Percentiles rank a stretch among this genome's conserved stretches.
Evolutionary conservation across 164 flowering plant genomes (phyloP).

Genomic region (Liriodendron chinense): DNA sequence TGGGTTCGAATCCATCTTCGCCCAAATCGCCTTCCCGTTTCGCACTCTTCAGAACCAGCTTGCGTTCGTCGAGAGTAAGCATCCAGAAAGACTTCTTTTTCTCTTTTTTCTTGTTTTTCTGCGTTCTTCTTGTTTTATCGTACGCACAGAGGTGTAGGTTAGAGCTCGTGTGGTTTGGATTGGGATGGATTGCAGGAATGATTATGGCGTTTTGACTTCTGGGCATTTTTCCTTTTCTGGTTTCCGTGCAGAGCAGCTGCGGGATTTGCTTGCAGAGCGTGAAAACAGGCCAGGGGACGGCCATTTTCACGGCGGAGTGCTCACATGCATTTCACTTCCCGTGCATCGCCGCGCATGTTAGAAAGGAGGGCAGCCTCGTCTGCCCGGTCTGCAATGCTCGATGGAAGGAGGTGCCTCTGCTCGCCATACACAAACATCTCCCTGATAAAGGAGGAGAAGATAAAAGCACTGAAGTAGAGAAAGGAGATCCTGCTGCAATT

Average conservation of each 20-base stretch:
- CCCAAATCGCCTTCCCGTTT: slow-evolving; percentile 78
- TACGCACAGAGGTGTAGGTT: slow-evolving; percentile 8
- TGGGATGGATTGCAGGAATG: background rate
- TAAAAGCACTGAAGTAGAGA: slow-evolving; percentile 7
- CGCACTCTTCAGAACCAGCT: slow-evolving; percentile 67
- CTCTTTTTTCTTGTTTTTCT: background rate
- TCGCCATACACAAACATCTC: slow-evolving; percentile 48
- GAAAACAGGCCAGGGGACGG: slow-evolving; percentile 84
- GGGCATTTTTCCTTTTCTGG: slow-evolving; percentile 6
- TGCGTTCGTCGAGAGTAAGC: slow-evolving; percentile 67
- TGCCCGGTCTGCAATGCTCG: slow-evolving; percentile 76
- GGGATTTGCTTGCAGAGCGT: slow-evolving; percentile 82
- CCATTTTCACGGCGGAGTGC: slow-evolving; percentile 93
- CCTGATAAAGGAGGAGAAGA: background rate
- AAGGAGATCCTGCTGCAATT: background rate
- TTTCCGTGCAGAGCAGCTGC: slow-evolving; percentile 64
- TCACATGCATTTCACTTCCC: slow-evolving; percentile 88
- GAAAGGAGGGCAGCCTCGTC: slow-evolving; percentile 43
- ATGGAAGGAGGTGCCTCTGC: slow-evolving; percentile 83
- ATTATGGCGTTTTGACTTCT: slow-evolving; percentile 1
- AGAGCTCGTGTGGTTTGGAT: slow-evolving; percentile 10
- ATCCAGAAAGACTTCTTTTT: background rate
- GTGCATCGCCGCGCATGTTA: slow-evolving; percentile 74
- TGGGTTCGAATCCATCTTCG: slow-evolving; percentile 54
- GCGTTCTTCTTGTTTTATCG: background rate